Conservation (phyloP, 2,329 filamentous ascomycete species). For the Teratosphaeria epicoccoides region DNA sequence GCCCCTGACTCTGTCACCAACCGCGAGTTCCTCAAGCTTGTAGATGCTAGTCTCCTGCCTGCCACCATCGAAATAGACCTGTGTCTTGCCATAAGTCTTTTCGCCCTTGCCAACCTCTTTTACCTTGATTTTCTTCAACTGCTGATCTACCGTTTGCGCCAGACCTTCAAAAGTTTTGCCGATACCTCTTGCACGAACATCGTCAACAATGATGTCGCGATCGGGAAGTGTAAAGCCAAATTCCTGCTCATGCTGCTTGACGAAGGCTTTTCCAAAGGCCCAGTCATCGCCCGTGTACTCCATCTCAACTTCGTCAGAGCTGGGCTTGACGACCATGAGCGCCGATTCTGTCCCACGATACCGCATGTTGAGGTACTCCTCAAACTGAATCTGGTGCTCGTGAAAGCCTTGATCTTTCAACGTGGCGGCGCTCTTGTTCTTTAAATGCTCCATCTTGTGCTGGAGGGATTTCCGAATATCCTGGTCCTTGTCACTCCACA, state of each 20-base stretch:
- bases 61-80: constrained; percentile 78
- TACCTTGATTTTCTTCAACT: constrained; percentile 59
- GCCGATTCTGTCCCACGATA: constrained; percentile 86
- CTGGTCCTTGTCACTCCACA: constrained; percentile 47
- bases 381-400: constrained; percentile 64
- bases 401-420: constrained; percentile 70
- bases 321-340: constrained; percentile 75
- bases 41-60: constrained; percentile 70
- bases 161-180: constrained; percentile 74
- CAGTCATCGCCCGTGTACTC: constrained; percentile 57
- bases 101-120: constrained; percentile 45
- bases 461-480: constrained; percentile 53
- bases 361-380: constrained; percentile 89
- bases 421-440: constrained; percentile 57
- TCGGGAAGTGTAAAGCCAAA: constrained; percentile 84
- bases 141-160: constrained; percentile 74
- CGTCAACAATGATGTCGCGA: constrained; percentile 79
- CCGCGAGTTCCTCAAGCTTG: constrained; percentile 61
- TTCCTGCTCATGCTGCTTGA: constrained; percentile 80
- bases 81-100: constrained; percentile 54
- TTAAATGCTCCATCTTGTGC: constrained; percentile 67
- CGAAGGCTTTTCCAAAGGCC: constrained; percentile 76
- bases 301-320: constrained; percentile 48
- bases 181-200: constrained; percentile 78
- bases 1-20: constrained; percentile 63